phyloP scores from a whole-genome alignment of 257 asterid genomes.

The Gentiana dahurica region DNA sequence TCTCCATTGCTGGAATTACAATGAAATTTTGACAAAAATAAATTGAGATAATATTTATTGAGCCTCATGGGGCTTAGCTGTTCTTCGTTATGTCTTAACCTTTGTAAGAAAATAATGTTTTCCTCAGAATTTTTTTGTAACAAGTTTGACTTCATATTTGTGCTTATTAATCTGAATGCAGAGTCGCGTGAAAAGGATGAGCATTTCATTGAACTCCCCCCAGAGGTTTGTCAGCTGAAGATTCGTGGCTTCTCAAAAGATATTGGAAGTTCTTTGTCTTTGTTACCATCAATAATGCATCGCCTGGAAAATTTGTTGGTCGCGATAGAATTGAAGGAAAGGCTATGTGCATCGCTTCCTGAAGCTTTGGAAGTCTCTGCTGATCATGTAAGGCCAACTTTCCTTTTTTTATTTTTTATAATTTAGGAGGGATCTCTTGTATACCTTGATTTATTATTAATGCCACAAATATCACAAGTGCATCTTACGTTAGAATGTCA shows the following conservation, averaged over 20 bases:
- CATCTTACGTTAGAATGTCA: neutral
- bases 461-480: constrained; percentile 1
- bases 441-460: constrained; percentile 5
- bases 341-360: constrained; percentile 63
- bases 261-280: constrained; percentile 85
- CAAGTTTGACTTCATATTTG: constrained; percentile 7
- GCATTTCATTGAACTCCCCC: constrained; percentile 85
- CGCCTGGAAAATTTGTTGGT: constrained; percentile 87
- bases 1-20: too few relatives aligned
- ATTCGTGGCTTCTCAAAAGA: constrained; percentile 92
- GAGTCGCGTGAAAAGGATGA: constrained; percentile 75
- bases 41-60: too few relatives aligned
- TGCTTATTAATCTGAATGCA: constrained; percentile 19
- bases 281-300: constrained; percentile 87
- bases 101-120: too few relatives aligned
- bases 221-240: constrained; percentile 91
- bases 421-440: neutral
- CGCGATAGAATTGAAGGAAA: constrained; percentile 70
- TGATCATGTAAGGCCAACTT: constrained; percentile 45
- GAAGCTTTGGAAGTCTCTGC: constrained; percentile 69
- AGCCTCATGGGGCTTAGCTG: too few relatives aligned
- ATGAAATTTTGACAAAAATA: too few relatives aligned
- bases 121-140: neutral
- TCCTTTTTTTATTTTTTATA: neutral
- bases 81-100: neutral